Conservation (phyloP, 305 asterid genomes). For the Ilex paraguariensis region DNA sequence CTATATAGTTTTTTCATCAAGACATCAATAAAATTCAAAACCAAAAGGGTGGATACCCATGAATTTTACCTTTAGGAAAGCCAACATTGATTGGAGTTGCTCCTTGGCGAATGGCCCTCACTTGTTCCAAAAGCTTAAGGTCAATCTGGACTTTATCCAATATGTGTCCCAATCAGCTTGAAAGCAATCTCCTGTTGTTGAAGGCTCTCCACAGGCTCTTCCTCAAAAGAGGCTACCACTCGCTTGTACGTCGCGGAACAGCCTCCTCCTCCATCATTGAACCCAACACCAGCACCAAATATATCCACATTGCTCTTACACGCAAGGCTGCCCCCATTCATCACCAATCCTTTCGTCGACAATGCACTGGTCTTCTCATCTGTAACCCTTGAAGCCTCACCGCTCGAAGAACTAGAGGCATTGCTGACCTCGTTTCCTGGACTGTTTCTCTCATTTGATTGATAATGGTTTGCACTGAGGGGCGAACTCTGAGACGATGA, state of each 20-base stretch:
- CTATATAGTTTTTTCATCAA: too few species aligned
- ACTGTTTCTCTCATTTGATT: constrained; percentile 16
- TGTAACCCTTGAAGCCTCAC: constrained; percentile 37
- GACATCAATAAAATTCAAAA: too few species aligned
- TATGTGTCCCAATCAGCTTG: constrained; percentile 58
- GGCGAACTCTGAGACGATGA: constrained; percentile 61
- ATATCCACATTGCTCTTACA: too few species aligned
- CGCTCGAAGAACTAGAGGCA: constrained; percentile 32
- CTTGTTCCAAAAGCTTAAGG: constrained; percentile 65
- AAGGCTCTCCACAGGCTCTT: constrained; percentile 69
- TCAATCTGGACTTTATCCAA: constrained; percentile 59
- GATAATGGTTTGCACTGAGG: constrained; percentile 43
- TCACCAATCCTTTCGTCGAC: too few species aligned
- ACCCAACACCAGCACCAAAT: constrained; percentile 28
- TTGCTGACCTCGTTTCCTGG: constrained; percentile 34
- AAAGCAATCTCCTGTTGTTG: constrained; percentile 80
- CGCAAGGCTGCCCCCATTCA: too few species aligned
- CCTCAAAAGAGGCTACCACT: constrained; percentile 49
- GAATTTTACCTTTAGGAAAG: constrained; percentile 66
- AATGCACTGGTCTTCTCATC: too few species aligned
- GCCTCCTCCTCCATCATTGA: too few species aligned
- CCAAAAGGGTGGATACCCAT: neutral
- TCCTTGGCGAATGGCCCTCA: constrained; percentile 65
- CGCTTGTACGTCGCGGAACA: constrained; percentile 29
- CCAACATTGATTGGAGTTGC: constrained; percentile 72